Percentiles rank a stretch among this genome's conserved stretches.
phyloP scores from a whole-genome alignment of 2,329 filamentous ascomycete genomes.

The Fusarium sp. region DNA sequence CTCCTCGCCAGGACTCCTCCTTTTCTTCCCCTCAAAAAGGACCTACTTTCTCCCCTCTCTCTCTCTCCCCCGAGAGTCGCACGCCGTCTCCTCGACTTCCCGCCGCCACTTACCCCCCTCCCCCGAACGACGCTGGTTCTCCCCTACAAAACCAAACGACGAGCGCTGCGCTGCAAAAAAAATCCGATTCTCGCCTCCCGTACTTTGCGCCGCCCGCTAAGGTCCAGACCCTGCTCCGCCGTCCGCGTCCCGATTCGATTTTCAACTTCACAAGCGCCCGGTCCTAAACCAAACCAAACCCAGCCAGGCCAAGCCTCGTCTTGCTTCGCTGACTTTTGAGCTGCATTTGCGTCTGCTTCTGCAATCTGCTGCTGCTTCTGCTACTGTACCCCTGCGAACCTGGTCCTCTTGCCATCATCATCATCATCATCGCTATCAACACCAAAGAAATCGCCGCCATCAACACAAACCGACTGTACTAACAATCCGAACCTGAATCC shows the following conservation, averaged over 20 bases:
- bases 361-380: background rate
- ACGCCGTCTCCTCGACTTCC: slow-evolving; percentile 34
- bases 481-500: background rate
- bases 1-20: slow-evolving; percentile 24
- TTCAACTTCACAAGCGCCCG: slow-evolving; percentile 34
- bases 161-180: background rate
- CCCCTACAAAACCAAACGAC: slow-evolving; percentile 14
- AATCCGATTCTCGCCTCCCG: slow-evolving; percentile 41
- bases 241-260: slow-evolving; percentile 38
- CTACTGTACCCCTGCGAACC: slow-evolving; percentile 24
- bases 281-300: slow-evolving; percentile 10
- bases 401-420: slow-evolving; percentile 9
- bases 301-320: slow-evolving; percentile 36
- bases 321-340: slow-evolving; percentile 37
- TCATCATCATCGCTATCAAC: background rate
- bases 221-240: slow-evolving; percentile 37
- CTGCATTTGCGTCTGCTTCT: slow-evolving; percentile 29
- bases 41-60: slow-evolving; percentile 28
- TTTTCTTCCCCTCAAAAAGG: slow-evolving; percentile 37
- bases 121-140: slow-evolving; percentile 22
- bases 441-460: background rate
- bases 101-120: slow-evolving; percentile 20
- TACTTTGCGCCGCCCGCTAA: slow-evolving; percentile 40
- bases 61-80: slow-evolving; percentile 20
- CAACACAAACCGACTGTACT: background rate